Base-by-base conservation (phyloP, 257 asterid species). In the Orobanche coerulescens region DNA sequence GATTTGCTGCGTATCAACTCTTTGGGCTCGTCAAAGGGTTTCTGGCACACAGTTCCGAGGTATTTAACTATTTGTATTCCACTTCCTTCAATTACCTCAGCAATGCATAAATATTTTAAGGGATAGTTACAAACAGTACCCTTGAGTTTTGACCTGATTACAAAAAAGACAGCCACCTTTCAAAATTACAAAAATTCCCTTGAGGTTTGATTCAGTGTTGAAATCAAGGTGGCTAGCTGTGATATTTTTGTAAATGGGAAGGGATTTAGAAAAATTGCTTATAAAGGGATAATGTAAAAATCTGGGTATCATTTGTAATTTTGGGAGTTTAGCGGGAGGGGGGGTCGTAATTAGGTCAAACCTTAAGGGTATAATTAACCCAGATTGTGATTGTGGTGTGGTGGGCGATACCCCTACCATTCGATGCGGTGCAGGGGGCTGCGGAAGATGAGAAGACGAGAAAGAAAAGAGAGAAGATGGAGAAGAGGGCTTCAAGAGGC, bases 391-490 rank as follows among this genome's bases (percentile, higher is more conserved):
- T 20, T 61, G 3, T 48, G 42, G 14, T 22, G 30, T 8, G 60
- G 14, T 39, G 20, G 18, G 15, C 36, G 28, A 36, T 71, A 61
- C 60, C 58, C 33, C 51, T 15, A 5, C 58, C 37, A 10, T 69
- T 31, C 56, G 40, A 18, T 68, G 58, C 49, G 62, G 52, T 59
- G 63, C 81, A 86, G 94, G 95, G 78, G n/a, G 83, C 16, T 1
- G 98, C 86, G 59, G 98, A 88, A 70, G 98, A 88, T 65, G 98
- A 92, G 31, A 92, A 84, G 75, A 78, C 89, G 1, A 78, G 89
- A 53, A 88, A 79, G 69, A 88, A 88, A 83, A 86, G 96, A 73
- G 96, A 92, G 23, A 92, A 92, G 73, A 68, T 92, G 93, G 98
- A 92, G 74, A 92, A 81, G 78, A 88, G 60, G 79, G 98, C 95